Evolutionary conservation across 768 basidiomycete species (phyloP), one percentile per base, ranked within the genome.

Genomic region (Tulasnella sp.): DNA sequence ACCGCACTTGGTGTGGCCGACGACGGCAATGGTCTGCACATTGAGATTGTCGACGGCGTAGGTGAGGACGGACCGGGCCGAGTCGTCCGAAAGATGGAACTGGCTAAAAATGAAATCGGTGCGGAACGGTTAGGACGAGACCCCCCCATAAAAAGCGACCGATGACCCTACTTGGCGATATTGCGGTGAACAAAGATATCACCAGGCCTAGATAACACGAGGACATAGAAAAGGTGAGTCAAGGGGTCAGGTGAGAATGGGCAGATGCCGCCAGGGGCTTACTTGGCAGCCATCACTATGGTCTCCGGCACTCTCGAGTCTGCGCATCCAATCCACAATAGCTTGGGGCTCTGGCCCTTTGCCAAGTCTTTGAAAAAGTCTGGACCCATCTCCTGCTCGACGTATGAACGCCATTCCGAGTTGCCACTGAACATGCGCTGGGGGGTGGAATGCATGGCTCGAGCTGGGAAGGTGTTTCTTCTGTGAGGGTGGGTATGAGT

Each of bases 271-370:
- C 18, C 18, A 37, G 12, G 28, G 28, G 20, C 50, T 46, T 41
- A 79, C 54, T 54, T 88, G 12, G 90, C 87, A 48, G 88, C 90
- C 48, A 91, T 92, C 80, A 94, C 87, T 82, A 94, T 92, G 48
- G 90, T 90, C 85, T 95, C 95, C 28, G 94, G 94, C 3, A 96
- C 93, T 82, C 96, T 89, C 16, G 94, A 96, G 85, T 97, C 96
- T 50, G 94, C 89, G 85, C 87, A 81, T 22, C 81, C 78, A 75
- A 82, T 58, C 77, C 79, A 82, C 44, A 75, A 58, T n/a, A 80
- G 37, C 60, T 93, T 91, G 11, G 93, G 92, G 2, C 85, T 80
- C 84, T 96, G 96, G 18, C 92, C 93, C 84, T 91, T 87, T 0
- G 92, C 90, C 2, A 86, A 89, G 81, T 89, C 83, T 1, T 85